Evolutionary conservation across 306 rosid species (phyloP).

Genomic region (Gillenia trifoliata): DNA sequence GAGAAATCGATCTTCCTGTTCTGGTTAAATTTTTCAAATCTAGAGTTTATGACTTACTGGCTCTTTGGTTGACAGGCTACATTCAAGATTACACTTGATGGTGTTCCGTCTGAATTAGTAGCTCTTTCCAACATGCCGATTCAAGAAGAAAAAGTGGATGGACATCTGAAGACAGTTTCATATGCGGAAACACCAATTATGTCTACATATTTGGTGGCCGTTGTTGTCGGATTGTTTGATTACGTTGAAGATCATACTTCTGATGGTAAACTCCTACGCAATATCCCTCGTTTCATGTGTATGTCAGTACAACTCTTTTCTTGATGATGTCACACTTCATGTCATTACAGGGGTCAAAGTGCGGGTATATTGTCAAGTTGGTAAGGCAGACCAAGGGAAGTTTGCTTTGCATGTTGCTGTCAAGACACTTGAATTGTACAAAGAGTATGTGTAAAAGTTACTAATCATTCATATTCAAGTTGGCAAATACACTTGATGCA

Average conservation of each 20-base stretch:
- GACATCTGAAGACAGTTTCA: conserved; percentile 56
- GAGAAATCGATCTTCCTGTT: not conserved
- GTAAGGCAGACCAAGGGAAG: conserved; percentile 77
- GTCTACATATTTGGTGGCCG: conserved; percentile 93
- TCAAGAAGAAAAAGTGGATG: conserved; percentile 59
- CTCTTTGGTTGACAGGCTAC: conserved; percentile 63
- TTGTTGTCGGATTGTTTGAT: conserved; percentile 88
- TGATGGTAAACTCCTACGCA: conserved; percentile 52
- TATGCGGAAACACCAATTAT: conserved; percentile 82
- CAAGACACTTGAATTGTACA: conserved; percentile 63
- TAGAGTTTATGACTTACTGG: not conserved
- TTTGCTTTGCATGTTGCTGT: conserved; percentile 87
- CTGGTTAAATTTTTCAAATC: not conserved
- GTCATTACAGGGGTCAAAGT: conserved; percentile 71
- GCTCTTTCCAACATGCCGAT: conserved; percentile 98
- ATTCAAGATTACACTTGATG: conserved; percentile 83
- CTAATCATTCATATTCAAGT: conserved; percentile 7
- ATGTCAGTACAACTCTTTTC: not conserved
- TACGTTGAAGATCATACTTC: conserved; percentile 82
- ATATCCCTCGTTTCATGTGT: not conserved
- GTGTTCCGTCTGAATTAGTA: conserved; percentile 65
- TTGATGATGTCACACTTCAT: conserved; percentile 20
- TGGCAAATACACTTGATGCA: not conserved
- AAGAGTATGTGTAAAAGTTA: conserved; percentile 48
- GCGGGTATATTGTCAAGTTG: conserved; percentile 87